Conservation (phyloP, 2,329 filamentous ascomycete species). For the Xylariales sp. region DNA sequence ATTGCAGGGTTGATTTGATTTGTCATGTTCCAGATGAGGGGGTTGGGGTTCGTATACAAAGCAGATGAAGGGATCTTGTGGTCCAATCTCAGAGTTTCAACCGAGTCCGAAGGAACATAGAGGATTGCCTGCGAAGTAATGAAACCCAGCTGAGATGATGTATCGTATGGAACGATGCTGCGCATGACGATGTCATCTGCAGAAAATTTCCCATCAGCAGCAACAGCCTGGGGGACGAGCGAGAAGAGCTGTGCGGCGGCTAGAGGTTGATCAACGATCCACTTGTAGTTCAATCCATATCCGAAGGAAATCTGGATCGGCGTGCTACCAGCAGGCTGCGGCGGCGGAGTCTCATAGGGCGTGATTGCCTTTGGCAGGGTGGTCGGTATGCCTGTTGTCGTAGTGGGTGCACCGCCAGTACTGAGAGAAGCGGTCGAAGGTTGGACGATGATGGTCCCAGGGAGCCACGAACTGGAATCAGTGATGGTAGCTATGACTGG, state of each 20-base stretch:
- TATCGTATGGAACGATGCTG: conserved; percentile 73
- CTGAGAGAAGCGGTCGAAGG: conserved; percentile 37
- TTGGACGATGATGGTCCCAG: conserved; percentile 58
- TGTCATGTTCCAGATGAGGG: conserved; percentile 68
- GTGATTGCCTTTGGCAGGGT: conserved; percentile 71
- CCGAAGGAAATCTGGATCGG: conserved; percentile 83
- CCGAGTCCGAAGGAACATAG: conserved; percentile 67
- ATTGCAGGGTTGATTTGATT: conserved; percentile 80
- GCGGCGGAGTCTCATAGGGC: conserved; percentile 52
- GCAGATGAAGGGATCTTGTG: conserved; percentile 66
- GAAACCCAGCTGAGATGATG: conserved; percentile 62
- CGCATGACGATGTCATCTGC: conserved; percentile 58
- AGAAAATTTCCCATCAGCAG: conserved; percentile 56
- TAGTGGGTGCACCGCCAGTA: conserved; percentile 37
- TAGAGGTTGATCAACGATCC: conserved; percentile 66
- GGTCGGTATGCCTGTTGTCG: conserved; percentile 54
- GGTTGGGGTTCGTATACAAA: conserved; percentile 67
- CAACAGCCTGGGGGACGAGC: conserved; percentile 67
- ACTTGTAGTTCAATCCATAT: conserved; percentile 75
- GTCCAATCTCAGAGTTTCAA: conserved; percentile 63
- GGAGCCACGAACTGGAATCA: conserved; percentile 44
- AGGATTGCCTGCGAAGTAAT: conserved; percentile 76
- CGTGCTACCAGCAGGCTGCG: conserved; percentile 58
- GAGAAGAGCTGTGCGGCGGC: conserved; percentile 83
- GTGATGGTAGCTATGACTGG: conserved; percentile 38